These are phyloP conservation scores for Ilex aquifolium DNA, from an alignment of 257 asterid species.

Conservation along the genomic window DNA sequence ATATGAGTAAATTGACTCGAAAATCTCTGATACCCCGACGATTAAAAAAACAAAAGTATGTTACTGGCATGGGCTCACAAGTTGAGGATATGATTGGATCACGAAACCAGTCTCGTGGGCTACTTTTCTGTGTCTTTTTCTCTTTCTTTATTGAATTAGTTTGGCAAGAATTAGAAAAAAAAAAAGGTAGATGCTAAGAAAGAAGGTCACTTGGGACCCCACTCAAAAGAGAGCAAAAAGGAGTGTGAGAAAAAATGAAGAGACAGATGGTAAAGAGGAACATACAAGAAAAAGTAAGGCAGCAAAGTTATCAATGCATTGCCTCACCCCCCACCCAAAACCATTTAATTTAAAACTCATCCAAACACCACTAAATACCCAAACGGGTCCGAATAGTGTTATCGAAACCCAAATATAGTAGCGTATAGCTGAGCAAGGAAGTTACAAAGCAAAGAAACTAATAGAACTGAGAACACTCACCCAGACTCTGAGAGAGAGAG, in stretches of 20 bases:
- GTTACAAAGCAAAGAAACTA: not conserved
- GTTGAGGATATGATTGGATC: constrained; percentile 54
- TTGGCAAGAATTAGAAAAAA: constrained; percentile 8
- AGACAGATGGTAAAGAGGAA: no score
- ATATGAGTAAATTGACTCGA: no score
- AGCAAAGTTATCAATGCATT: not conserved
- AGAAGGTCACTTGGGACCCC: not conserved
- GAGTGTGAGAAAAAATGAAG: not conserved
- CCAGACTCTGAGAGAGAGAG: not conserved
- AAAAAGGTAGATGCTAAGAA: no score
- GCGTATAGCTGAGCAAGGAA: no score
- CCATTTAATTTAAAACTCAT: no score
- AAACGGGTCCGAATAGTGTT: no score
- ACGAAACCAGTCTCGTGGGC: constrained; percentile 41
- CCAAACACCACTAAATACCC: not conserved
- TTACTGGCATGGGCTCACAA: constrained; percentile 43
- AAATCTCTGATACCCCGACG: no score
- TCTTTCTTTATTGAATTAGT: constrained; percentile 30
- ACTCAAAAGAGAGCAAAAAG: not conserved
- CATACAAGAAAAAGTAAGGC: not conserved
- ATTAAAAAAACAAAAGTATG: no score
- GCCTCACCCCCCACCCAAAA: not conserved
- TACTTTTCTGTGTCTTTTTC: constrained; percentile 21
- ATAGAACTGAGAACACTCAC: not conserved
- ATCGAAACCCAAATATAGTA: no score